phyloP scores from a whole-genome alignment of 371 early-diverging fungal species.

The Choanephora cucurbitarum region DNA sequence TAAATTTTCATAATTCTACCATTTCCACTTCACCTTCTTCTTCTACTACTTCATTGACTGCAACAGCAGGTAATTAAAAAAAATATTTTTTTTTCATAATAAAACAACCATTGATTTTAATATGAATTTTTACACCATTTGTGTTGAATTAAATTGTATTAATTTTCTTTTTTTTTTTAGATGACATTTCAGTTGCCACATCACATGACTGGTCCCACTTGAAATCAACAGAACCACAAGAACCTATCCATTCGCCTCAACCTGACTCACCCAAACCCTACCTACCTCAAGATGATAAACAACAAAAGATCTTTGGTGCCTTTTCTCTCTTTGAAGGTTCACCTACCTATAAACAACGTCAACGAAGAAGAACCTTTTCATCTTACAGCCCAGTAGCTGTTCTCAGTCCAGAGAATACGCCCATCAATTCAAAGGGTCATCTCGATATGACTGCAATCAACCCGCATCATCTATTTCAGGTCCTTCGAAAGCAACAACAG shows the following conservation, averaged over 20 bases:
- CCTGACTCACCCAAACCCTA: slow-evolving; percentile 3
- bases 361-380: slow-evolving; percentile 65
- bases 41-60: neutral
- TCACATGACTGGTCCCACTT: neutral
- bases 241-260: no score
- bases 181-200: neutral
- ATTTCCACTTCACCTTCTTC: no score
- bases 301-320: slow-evolving; percentile 56
- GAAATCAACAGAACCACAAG: neutral
- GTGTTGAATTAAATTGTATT: no score
- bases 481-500: slow-evolving; percentile 5
- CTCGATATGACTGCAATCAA: slow-evolving; percentile 8
- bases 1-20: no score
- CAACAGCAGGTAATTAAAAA: no score
- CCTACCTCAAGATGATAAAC: slow-evolving; percentile 37
- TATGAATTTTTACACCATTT: no score
- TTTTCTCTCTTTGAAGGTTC: slow-evolving; percentile 71
- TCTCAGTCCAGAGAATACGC: no score
- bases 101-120: no score
- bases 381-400: no score
- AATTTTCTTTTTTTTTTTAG: no score
- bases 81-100: neutral
- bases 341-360: slow-evolving; percentile 71
- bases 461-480: slow-evolving; percentile 4
- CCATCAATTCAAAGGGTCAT: no score